Evolutionary conservation across 164 flowering plant species (phyloP).

Genomic region (Liriodendron chinense): DNA sequence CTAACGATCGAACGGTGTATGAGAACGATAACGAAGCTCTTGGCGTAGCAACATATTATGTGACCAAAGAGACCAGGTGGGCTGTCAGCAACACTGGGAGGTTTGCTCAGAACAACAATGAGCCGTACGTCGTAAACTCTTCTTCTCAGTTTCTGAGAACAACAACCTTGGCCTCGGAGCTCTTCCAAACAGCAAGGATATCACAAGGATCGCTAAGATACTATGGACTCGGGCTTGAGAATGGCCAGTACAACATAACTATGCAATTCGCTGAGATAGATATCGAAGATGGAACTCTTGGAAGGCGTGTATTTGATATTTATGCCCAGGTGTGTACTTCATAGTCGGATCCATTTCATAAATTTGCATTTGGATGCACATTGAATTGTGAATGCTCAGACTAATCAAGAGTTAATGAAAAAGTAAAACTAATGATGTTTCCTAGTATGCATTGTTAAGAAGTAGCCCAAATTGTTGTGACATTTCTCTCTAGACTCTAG

Average conservation of each 20-base stretch:
- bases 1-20: slow-evolving; percentile 27
- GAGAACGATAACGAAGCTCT: slow-evolving; percentile 57
- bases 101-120: slow-evolving; percentile 33
- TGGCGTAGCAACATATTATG: slow-evolving; percentile 65
- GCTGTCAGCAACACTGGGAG: slow-evolving; percentile 75
- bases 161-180: slow-evolving; percentile 53
- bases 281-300: slow-evolving; percentile 28
- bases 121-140: slow-evolving; percentile 26
- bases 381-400: neutral
- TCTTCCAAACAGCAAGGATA: slow-evolving; percentile 61
- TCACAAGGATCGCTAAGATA: slow-evolving; percentile 79
- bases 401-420: neutral
- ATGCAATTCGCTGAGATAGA: slow-evolving; percentile 65
- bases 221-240: slow-evolving; percentile 78
- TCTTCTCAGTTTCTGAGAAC: slow-evolving; percentile 44
- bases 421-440: too few relatives aligned
- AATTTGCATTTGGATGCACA: neutral
- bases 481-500: too few relatives aligned
- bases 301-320: slow-evolving; percentile 72
- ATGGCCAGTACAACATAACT: slow-evolving; percentile 63
- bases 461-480: too few relatives aligned
- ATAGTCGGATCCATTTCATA: neutral
- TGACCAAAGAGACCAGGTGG: slow-evolving; percentile 49
- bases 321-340: slow-evolving; percentile 55
- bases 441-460: neutral